Evolutionary conservation across 257 asterid genomes (phyloP), one percentile per base, ranked within the genome.

Genomic region (Dorcoceras hygrometricum): DNA sequence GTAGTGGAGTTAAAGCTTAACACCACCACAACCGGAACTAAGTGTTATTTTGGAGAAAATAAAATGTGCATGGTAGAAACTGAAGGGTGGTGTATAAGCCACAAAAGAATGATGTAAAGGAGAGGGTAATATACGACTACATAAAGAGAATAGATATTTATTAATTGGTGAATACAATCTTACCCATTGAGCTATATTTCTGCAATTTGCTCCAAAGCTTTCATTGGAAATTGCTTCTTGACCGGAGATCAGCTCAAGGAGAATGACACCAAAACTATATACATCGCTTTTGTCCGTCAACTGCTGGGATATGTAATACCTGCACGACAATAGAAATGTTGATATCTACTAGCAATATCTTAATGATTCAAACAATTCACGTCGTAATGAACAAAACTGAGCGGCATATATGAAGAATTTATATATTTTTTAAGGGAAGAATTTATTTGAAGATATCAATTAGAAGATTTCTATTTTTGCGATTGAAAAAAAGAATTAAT

Each of bases 141-240:
- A 36, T 11, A 36, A 10, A 2, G 48, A 36, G 18, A 36, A 36
- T 36, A 36, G 48, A 36, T 36, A 36, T 10, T 11, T 4, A 36
- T 36, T 2, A 18, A 36, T 36, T 2, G 48, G 48, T 36, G 19
- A 14, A 1, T 14, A 57, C 26, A 2, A 4, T 46, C 83, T 83
- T 82, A 94, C 99, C 99, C 99, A 94, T 29, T 94, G 99, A 78
- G 90, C 99, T 69, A 94, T 94, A 32, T 90, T 94, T 61, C 96
- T 81, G 72, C 97, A 90, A 86, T 94, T 87, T 25, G 62, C 76
- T 23, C 97, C 99, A 55, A 94, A 94, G 72, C 64, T 94, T 67
- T 86, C 96, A 14, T 76, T 94, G 19, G 99, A 94, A 63, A 94
- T 90, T 2, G 99, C 99, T 81, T 94, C 99, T 76, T 90, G 97